Evolutionary conservation across 2,329 filamentous ascomycete genomes (phyloP).

Genomic region (Trichoderma breve): DNA sequence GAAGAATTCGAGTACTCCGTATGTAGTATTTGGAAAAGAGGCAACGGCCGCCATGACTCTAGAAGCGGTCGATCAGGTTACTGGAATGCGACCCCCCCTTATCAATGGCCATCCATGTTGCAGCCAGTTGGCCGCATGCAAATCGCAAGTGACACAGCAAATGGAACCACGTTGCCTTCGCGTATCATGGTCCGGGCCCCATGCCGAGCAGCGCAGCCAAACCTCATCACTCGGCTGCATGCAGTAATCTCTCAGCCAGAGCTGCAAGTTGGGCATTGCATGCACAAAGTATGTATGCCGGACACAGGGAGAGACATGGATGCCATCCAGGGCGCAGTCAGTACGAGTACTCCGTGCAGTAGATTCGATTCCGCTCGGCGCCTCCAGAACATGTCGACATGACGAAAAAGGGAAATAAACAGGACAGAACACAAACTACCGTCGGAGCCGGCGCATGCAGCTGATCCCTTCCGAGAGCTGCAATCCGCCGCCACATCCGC

Average conservation of each 20-base stretch:
- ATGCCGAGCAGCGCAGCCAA: constrained; percentile 8
- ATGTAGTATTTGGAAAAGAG: neutral
- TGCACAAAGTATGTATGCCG: neutral
- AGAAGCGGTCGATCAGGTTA: constrained; percentile 4
- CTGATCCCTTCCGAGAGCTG: constrained; percentile 15
- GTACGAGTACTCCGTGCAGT: neutral
- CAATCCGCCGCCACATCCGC: constrained; percentile 15
- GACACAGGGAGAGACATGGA: neutral
- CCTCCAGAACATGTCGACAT: constrained; percentile 1
- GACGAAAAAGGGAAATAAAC: neutral
- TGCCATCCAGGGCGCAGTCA: neutral
- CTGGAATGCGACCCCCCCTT: constrained; percentile 12
- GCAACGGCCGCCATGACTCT: neutral
- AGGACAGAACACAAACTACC: neutral
- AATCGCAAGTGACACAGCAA: constrained; percentile 8
- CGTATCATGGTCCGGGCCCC: neutral
- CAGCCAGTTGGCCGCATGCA: constrained; percentile 6
- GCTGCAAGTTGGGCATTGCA: neutral
- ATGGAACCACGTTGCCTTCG: constrained; percentile 12
- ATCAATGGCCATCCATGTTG: constrained; percentile 8
- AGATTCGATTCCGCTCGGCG: neutral
- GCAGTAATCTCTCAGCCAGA: constrained; percentile 1
- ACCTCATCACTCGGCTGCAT: constrained; percentile 12
- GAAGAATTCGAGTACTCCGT: neutral
- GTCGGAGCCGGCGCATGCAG: constrained; percentile 15